These are phyloP conservation scores for Nicotiana tabacum DNA, from an alignment of 257 asterid genomes.

Conservation along the genomic window DNA sequence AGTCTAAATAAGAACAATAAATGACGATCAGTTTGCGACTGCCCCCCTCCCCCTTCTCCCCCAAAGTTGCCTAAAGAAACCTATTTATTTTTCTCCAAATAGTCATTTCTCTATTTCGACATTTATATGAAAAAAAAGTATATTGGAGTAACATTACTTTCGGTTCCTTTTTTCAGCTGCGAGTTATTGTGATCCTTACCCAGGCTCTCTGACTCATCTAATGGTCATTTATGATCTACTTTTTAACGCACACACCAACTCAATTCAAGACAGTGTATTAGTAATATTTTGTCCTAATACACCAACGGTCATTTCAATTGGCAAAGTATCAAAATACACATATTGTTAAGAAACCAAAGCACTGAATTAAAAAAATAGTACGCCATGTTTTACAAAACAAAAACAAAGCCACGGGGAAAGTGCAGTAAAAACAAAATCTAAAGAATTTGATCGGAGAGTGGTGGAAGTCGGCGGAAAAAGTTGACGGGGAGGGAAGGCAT, in stretches of 20 bases:
- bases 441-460: constrained; percentile 72
- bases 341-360: neutral
- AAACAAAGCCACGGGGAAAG: neutral
- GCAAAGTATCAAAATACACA: neutral
- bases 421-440: constrained; percentile 16
- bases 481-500: constrained; percentile 79
- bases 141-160: neutral
- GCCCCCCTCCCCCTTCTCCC: too few relatives aligned
- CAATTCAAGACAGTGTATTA: neutral
- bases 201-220: neutral
- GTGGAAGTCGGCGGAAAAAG: constrained; percentile 81
- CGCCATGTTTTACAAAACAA: neutral
- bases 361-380: neutral
- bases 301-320: neutral
- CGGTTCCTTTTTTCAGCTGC: neutral
- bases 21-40: too few relatives aligned
- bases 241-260: neutral
- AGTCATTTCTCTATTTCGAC: too few relatives aligned
- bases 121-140: too few relatives aligned
- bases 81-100: too few relatives aligned
- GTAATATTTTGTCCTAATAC: neutral
- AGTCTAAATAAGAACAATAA: too few relatives aligned
- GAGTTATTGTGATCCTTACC: neutral
- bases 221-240: neutral
- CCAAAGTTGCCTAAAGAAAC: too few relatives aligned